Evolutionary conservation across 306 rosid species (phyloP).

Genomic region (Glycyrrhiza uralensis): DNA sequence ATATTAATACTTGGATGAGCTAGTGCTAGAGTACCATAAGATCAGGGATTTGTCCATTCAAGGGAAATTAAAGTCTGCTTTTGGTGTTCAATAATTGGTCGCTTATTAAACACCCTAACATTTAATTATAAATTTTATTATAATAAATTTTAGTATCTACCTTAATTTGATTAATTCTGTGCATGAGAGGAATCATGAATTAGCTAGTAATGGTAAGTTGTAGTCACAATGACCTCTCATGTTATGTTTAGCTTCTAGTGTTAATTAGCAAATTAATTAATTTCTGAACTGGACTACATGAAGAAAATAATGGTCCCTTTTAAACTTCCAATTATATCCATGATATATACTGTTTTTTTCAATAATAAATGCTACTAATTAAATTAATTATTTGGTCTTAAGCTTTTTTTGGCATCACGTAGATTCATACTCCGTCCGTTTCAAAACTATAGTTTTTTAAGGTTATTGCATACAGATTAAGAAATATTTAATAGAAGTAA

Average conservation of each 20-base stretch:
- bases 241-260: neutral
- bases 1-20: neutral
- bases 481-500: no score
- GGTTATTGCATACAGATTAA: no score
- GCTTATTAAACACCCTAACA: no score
- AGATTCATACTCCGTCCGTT: neutral
- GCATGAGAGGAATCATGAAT: neutral
- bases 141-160: no score
- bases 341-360: neutral
- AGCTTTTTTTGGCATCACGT: neutral
- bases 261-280: neutral
- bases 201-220: neutral
- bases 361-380: neutral
- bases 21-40: neutral
- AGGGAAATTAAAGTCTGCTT: neutral
- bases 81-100: neutral
- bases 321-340: neutral
- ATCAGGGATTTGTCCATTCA: neutral
- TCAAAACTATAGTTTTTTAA: no score
- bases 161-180: neutral
- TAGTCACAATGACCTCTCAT: neutral
- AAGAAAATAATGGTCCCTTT: neutral
- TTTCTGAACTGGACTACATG: neutral
- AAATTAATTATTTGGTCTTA: neutral
- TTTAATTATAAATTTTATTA: no score